Evolutionary conservation across 108 stramenopile genomes (phyloP), one percentile per base, ranked within the genome.

Genomic region (Nitzschia sp.): DNA sequence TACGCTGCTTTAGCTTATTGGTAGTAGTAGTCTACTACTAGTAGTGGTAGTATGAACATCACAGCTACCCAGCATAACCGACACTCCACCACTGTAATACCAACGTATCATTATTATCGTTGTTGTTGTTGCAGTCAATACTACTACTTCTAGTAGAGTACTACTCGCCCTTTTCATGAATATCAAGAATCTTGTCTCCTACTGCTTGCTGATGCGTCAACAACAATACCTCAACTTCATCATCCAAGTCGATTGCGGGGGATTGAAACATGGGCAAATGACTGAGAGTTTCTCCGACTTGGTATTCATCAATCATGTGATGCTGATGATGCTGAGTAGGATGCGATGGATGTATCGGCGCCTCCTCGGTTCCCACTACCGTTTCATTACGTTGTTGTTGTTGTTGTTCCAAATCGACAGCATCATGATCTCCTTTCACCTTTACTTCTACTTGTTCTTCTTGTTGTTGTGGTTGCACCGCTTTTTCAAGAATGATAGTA

Each of bases 231-330:
- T 53, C 50, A 1, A 66, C 31, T 38, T 66, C 53, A 2, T 59
- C 58, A 45, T 69, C 68, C 1, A 59, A 35, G 21, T 38, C 22
- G 1, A 38, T 35, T 9, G 28, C 44, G 2, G 66, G 66, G 30
- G 26, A 13, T 23, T 66, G 53, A 30, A 66, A 66, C 66, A 66
- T 66, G 66, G 52, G 28, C 19, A 66, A 36, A 53, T 66, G 2
- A 2, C 27, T 45, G n/a, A 47, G 2, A 13, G 9, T 47, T 13
- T 63, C 6, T 1, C 66, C 66, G 2, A 66, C 52, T 3, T 34
- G 1, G 30, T 15, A 6, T 54, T 54, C 53, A 33, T 54, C 66
- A 21, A 61, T 35, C 36, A 52, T 6, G n/a, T 52, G 50, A 6
- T 41, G 38, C 38, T 41, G 38, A 6, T 41, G 38, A 6, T 41